Evolutionary conservation across 2,329 filamentous ascomycete genomes (phyloP), one percentile per base, ranked within the genome.

Genomic region (Aspergillus udagawae): DNA sequence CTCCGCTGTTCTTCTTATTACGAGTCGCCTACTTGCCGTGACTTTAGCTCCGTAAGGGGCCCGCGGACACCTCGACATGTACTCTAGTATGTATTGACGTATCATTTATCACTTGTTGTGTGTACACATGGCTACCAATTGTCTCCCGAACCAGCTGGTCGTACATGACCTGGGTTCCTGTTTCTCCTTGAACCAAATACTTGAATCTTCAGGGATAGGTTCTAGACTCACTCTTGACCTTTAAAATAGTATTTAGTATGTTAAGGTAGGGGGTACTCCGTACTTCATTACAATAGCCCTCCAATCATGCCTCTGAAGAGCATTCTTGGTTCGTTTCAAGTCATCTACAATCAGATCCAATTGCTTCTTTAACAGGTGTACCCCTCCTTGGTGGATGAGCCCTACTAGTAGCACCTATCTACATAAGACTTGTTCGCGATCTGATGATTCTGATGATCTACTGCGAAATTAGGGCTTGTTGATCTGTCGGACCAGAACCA

Each of bases 401-500:
- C 32, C 14, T 38, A 38, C 32, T 38, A 38, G n/a, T 35, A 17
- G 14, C 17, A 35, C 32, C 14, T 35, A 35, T 35, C 29, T 32
- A 32, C 29, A 32, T 32, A 14, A 32, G 29, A 32, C 29, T 32
- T 14, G 32, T 20, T 20, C 42, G 20, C 42, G 12, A 23, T 45
- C 20, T 4, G 42, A 45, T 45, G n/a, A 20, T 20, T 20, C 21
- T 45, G 21, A 23, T 20, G n/a, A 23, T 45, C 29, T 52, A 25
- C 21, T 41, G 54, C 51, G 53, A 59, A 62, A 58, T 60, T 63
- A 56, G 53, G 45, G 21, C 35, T 47, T 52, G 61, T 58, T 60
- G 60, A 63, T 63, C 61, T 51, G 49, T 60, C 54, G 57, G 60
- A 56, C 57, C 62, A 53, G 60, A 62, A 54, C 56, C 41, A 17